These are phyloP conservation scores for Phytophthora boehmeriae DNA, from an alignment of 352 stramenopile genomes.

Conservation along the genomic window DNA sequence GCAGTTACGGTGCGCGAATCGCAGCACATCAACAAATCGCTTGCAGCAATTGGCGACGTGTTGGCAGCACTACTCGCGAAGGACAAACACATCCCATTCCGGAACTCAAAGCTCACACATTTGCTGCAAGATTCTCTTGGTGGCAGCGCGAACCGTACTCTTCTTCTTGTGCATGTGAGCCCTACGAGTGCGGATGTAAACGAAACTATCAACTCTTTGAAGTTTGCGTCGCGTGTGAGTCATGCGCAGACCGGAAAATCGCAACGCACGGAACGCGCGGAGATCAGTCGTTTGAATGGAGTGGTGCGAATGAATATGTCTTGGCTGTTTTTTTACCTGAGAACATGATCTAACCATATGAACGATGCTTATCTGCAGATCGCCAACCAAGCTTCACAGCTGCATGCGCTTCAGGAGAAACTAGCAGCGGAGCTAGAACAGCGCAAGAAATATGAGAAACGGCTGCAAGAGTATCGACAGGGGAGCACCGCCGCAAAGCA, in stretches of 20 bases:
- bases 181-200: constrained; percentile 50
- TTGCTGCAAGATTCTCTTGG: constrained; percentile 77
- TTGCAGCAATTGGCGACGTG: constrained; percentile 77
- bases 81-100: constrained; percentile 85
- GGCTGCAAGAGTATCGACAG: constrained; percentile 74
- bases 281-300: constrained; percentile 64
- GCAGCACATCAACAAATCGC: constrained; percentile 85
- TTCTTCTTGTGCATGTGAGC: constrained; percentile 76
- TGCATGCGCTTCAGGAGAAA: constrained; percentile 76
- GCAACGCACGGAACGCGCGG: constrained; percentile 56
- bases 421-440: constrained; percentile 64
- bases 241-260: constrained; percentile 44
- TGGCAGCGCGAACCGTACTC: constrained; percentile 43
- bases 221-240: constrained; percentile 73
- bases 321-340: too few species aligned
- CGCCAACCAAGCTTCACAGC: constrained; percentile 59
- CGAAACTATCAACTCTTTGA: constrained; percentile 81
- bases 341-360: too few species aligned
- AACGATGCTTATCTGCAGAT: constrained; percentile 47
- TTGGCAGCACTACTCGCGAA: constrained; percentile 67
- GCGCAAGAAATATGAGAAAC: constrained; percentile 79
- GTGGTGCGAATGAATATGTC: constrained; percentile 39
- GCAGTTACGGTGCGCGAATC: constrained; percentile 57
- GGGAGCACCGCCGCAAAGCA: constrained; percentile 48
- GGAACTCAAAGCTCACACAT: constrained; percentile 88